Conservation (phyloP, 768 basidiomycete species). For the Rossbeevera mucosa region DNA sequence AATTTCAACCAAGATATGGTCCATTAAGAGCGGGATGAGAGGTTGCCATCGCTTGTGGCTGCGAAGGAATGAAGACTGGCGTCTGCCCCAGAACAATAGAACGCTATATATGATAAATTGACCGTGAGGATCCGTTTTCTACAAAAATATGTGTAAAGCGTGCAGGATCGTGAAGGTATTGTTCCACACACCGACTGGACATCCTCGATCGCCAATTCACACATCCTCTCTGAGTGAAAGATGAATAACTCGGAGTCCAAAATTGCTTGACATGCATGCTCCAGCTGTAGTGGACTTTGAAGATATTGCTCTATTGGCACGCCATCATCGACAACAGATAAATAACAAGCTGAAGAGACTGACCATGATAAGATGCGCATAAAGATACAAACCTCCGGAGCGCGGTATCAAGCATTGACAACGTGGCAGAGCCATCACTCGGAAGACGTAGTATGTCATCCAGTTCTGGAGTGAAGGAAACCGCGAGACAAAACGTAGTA, state of each 20-base stretch:
- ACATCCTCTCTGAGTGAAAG: slow-evolving; percentile 91
- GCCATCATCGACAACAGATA: slow-evolving; percentile 3
- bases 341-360: slow-evolving; percentile 22
- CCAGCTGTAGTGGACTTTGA: slow-evolving; percentile 75
- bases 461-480: slow-evolving; percentile 55
- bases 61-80: slow-evolving; percentile 64
- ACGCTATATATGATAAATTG: slow-evolving; percentile 77
- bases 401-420: slow-evolving; percentile 74
- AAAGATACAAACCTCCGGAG: slow-evolving; percentile 72
- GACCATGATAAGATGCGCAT: slow-evolving; percentile 85
- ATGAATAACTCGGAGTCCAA: slow-evolving; percentile 83
- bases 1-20: slow-evolving; percentile 76
- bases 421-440: slow-evolving; percentile 51
- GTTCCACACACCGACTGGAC: slow-evolving; percentile 52
- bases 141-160: slow-evolving; percentile 4
- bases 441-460: slow-evolving; percentile 76
- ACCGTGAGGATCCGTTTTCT: slow-evolving; percentile 84
- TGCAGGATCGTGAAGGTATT: not conserved
- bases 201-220: slow-evolving; percentile 69
- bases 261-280: slow-evolving; percentile 74
- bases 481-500: not conserved
- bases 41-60: slow-evolving; percentile 81
- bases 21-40: slow-evolving; percentile 78
- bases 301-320: slow-evolving; percentile 70
- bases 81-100: slow-evolving; percentile 71